Percentiles rank a stretch among this genome's conserved stretches.
These are phyloP conservation scores for Russula sp. DNA, from an alignment of 768 basidiomycete genomes.

Conservation along the genomic window DNA sequence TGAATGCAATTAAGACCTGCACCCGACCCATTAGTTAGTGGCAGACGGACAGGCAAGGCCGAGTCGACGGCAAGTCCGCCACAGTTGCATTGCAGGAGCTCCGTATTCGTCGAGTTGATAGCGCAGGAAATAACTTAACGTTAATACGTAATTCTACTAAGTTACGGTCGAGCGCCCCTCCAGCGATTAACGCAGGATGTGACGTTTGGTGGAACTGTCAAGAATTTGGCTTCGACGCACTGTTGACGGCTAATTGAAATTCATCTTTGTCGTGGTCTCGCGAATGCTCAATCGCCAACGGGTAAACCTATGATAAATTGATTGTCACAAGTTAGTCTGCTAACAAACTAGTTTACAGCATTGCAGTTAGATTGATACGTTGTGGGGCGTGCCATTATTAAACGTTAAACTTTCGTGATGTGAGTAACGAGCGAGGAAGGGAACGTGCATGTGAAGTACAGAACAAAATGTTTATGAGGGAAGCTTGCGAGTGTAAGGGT, in stretches of 20 bases:
- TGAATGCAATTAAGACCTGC: too few relatives aligned
- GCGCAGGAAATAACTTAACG: too few relatives aligned
- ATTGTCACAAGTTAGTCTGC: not conserved
- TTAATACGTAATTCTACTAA: too few relatives aligned
- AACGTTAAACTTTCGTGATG: not conserved
- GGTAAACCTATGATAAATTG: not conserved
- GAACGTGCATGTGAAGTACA: not conserved
- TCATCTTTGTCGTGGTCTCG: not conserved
- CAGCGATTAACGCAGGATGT: too few relatives aligned
- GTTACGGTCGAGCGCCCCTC: too few relatives aligned
- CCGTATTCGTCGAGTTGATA: too few relatives aligned
- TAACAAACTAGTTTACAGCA: constrained; percentile 1
- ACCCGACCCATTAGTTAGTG: too few relatives aligned
- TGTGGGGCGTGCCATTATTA: not conserved
- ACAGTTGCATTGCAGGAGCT: too few relatives aligned
- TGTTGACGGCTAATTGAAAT: not conserved
- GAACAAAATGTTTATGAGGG: not conserved
- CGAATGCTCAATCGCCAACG: not conserved
- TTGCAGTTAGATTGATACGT: not conserved
- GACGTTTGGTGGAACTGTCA: too few relatives aligned
- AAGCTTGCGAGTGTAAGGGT: not conserved
- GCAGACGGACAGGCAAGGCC: too few relatives aligned
- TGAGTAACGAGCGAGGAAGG: constrained; percentile 4
- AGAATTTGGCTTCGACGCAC: not conserved
- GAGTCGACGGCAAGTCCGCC: too few relatives aligned